phyloP scores from a whole-genome alignment of 106 monocot species.

The Phalaenopsis equestris region DNA sequence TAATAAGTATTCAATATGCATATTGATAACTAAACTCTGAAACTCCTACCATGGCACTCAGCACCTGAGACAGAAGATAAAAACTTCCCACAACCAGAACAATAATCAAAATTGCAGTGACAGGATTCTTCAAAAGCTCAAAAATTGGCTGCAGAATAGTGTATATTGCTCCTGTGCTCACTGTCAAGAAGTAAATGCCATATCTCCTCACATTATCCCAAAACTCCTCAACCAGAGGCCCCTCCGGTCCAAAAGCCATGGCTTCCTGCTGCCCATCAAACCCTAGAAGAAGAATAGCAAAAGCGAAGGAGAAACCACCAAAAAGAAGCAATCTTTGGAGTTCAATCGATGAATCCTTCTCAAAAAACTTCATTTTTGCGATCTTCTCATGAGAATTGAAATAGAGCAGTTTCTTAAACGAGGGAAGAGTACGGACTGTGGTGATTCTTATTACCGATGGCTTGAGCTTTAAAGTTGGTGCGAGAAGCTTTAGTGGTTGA shows the following conservation, averaged over 20 bases:
- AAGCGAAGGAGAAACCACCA: constrained; percentile 32
- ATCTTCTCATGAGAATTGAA: background rate
- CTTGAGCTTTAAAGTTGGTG: background rate
- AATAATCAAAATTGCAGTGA: constrained; percentile 67
- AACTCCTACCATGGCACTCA: constrained; percentile 81
- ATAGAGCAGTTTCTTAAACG: background rate
- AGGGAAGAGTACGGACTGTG: background rate
- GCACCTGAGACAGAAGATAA: constrained; percentile 61
- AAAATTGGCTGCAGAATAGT: constrained; percentile 52
- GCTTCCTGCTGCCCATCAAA: constrained; percentile 33
- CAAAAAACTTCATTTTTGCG: background rate
- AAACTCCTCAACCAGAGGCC: constrained; percentile 85
- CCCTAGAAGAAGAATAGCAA: constrained; percentile 22
- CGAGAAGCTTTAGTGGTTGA: background rate
- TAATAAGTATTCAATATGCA: constrained; percentile 19
- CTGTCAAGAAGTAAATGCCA: constrained; percentile 70
- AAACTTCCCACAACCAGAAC: constrained; percentile 39
- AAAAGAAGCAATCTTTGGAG: constrained; percentile 35
- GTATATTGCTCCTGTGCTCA: constrained; percentile 78
- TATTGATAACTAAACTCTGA: constrained; percentile 69
- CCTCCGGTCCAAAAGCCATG: constrained; percentile 69
- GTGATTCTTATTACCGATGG: background rate
- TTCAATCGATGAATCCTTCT: background rate
- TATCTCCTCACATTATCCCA: constrained; percentile 98
- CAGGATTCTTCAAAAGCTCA: constrained; percentile 80